Evolutionary conservation across 2,329 filamentous ascomycete species (phyloP).

Genomic region (Blastomyces gilchristii): DNA sequence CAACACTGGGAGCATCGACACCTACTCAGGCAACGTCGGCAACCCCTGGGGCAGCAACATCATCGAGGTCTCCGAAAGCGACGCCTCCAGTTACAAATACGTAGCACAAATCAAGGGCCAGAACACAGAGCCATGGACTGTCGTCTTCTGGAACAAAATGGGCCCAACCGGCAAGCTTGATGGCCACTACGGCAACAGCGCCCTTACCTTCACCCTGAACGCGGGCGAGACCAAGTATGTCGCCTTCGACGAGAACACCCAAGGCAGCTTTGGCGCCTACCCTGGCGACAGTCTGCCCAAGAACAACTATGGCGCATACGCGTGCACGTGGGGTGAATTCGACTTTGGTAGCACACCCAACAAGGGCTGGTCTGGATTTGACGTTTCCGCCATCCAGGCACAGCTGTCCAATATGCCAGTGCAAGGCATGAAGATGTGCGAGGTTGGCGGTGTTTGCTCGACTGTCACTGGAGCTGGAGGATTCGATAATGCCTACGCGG

Average conservation of each 20-base stretch:
- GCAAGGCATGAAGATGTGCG: conserved; percentile 31
- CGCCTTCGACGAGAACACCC: conserved; percentile 28
- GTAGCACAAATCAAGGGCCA: conserved; percentile 27
- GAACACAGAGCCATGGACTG: conserved; percentile 25
- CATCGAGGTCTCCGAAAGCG: conserved; percentile 25
- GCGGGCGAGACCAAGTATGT: conserved; percentile 29
- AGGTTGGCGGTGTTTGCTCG: conserved; percentile 24
- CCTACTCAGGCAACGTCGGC: conserved; percentile 29
- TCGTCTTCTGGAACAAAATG: conserved; percentile 35
- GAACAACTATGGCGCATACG: conserved; percentile 23
- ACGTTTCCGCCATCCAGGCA: conserved; percentile 32
- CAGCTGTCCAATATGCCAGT: conserved; percentile 23
- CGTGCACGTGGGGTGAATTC: conserved; percentile 35
- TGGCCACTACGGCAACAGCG: conserved; percentile 29
- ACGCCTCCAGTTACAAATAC: conserved; percentile 28
- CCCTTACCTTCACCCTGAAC: conserved; percentile 24
- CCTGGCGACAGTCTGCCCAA: conserved; percentile 21
- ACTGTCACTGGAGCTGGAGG: conserved; percentile 20
- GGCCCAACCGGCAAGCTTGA: conserved; percentile 25
- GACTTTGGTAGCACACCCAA: conserved; percentile 28
- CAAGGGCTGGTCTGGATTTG: conserved; percentile 28
- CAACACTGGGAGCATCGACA: conserved; percentile 14
- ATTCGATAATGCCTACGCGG: conserved; percentile 25
- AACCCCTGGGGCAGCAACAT: conserved; percentile 34
- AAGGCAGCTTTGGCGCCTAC: conserved; percentile 28